Evolutionary conservation across 2,329 filamentous ascomycete genomes (phyloP).

Genomic region (Trichoderma atrobrunneum): DNA sequence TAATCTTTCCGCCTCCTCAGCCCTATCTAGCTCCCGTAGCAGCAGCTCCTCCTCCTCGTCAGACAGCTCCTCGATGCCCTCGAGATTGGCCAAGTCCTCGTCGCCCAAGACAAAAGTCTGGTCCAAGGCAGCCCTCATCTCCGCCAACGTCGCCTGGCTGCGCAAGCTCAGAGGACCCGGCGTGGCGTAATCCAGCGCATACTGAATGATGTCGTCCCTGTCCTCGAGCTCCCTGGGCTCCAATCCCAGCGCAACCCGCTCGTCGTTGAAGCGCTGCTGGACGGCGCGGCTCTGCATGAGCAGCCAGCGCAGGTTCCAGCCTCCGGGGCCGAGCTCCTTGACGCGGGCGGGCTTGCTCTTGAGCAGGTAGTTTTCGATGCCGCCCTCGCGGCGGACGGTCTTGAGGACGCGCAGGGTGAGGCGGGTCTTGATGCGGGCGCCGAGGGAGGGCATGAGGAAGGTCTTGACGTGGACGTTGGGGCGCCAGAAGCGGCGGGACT

Average conservation of each 20-base stretch:
- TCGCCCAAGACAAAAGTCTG: slow-evolving; percentile 49
- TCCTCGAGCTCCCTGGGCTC: slow-evolving; percentile 37
- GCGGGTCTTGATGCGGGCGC: slow-evolving; percentile 62
- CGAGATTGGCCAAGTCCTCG: slow-evolving; percentile 37
- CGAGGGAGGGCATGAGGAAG: slow-evolving; percentile 63
- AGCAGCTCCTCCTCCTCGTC: slow-evolving; percentile 37
- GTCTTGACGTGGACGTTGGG: slow-evolving; percentile 70
- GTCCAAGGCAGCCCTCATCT: slow-evolving; percentile 39
- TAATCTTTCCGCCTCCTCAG: slow-evolving; percentile 22
- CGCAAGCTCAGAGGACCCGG: slow-evolving; percentile 38
- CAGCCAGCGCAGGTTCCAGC: slow-evolving; percentile 87
- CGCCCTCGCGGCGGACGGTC: slow-evolving; percentile 79
- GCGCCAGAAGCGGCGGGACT: slow-evolving; percentile 70
- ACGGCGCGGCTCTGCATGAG: slow-evolving; percentile 75
- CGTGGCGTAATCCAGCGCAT: slow-evolving; percentile 43
- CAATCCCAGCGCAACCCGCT: slow-evolving; percentile 66
- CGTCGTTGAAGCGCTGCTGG: slow-evolving; percentile 60
- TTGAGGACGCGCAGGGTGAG: slow-evolving; percentile 68
- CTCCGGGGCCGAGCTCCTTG: slow-evolving; percentile 82
- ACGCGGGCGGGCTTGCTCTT: slow-evolving; percentile 74
- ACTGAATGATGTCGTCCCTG: slow-evolving; percentile 39
- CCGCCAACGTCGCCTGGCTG: slow-evolving; percentile 38
- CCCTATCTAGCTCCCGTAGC: slow-evolving; percentile 33
- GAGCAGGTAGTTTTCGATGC: slow-evolving; percentile 87
- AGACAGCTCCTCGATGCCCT: slow-evolving; percentile 40